Evolutionary conservation across 768 basidiomycete genomes (phyloP).

Genomic region (Lactifluus echinatus): DNA sequence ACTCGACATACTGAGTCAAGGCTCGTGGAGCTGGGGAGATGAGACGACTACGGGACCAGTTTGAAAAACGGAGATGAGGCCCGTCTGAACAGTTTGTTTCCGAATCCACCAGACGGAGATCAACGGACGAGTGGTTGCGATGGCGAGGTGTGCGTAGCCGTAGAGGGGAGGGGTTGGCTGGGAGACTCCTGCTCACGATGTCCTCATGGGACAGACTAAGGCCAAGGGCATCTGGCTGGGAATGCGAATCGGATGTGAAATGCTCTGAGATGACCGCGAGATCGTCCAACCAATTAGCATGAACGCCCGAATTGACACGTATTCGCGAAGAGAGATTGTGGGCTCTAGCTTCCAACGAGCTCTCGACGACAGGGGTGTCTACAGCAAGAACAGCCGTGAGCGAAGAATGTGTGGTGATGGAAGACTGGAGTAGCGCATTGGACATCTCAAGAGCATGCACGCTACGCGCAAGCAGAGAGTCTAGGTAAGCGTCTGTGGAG

Average conservation of each 20-base stretch:
- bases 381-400: slow-evolving; percentile 41
- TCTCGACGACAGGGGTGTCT: slow-evolving; percentile 37
- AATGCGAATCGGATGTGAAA: background rate
- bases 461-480: slow-evolving; percentile 72
- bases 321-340: slow-evolving; percentile 47
- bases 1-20: slow-evolving; percentile 63
- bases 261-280: slow-evolving; percentile 40
- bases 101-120: background rate
- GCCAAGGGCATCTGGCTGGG: slow-evolving; percentile 2
- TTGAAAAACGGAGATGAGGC: slow-evolving; percentile 44
- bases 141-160: background rate
- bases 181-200: slow-evolving; percentile 27
- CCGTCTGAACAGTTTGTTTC: slow-evolving; percentile 10
- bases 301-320: slow-evolving; percentile 34
- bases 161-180: slow-evolving; percentile 18
- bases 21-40: slow-evolving; percentile 66
- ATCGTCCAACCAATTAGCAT: slow-evolving; percentile 57
- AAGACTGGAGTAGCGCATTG: slow-evolving; percentile 66
- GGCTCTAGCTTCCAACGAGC: slow-evolving; percentile 39
- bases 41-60: slow-evolving; percentile 43
- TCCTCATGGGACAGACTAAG: slow-evolving; percentile 8
- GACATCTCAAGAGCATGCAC: slow-evolving; percentile 84
- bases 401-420: slow-evolving; percentile 61
- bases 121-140: slow-evolving; percentile 9
- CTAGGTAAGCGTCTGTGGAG: slow-evolving; percentile 50